Conservation (phyloP, 1,284 basidiomycete genomes). For the Ganoderma boninense region DNA sequence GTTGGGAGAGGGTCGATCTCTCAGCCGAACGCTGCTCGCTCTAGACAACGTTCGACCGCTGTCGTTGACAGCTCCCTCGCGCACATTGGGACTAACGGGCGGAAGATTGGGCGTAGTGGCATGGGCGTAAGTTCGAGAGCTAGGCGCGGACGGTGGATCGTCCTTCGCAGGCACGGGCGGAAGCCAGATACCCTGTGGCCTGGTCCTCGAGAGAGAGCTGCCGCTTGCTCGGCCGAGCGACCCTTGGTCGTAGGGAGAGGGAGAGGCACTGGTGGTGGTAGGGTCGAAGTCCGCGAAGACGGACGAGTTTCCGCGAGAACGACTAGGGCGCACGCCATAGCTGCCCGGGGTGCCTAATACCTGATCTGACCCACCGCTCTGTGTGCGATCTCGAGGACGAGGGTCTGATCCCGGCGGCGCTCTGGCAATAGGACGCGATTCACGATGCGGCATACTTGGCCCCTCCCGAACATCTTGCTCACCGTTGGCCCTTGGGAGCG, state of each 20-base stretch:
- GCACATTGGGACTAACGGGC: constrained; percentile 26
- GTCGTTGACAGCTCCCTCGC: constrained; percentile 25
- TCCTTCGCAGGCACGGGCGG: constrained; percentile 25
- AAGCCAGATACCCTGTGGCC: constrained; percentile 34
- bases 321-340: constrained; percentile 26
- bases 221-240: constrained; percentile 34
- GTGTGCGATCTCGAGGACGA: constrained; percentile 30
- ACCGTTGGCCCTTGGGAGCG: constrained; percentile 23
- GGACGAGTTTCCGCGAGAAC: constrained; percentile 34
- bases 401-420: constrained; percentile 19
- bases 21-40: constrained; percentile 30
- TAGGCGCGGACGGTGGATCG: constrained; percentile 19
- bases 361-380: constrained; percentile 31
- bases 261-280: constrained; percentile 8
- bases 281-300: constrained; percentile 28
- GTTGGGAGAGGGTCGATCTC: constrained; percentile 23
- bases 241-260: constrained; percentile 23
- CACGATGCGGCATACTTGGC: constrained; percentile 25
- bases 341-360: constrained; percentile 24
- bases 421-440: constrained; percentile 28
- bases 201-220: constrained; percentile 34
- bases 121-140: constrained; percentile 36
- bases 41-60: constrained; percentile 27
- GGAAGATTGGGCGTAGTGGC: constrained; percentile 32
- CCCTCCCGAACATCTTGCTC: constrained; percentile 31